Evolutionary conservation across 1,284 basidiomycete genomes (phyloP).

Genomic region (Mycosarcoma maydis): DNA sequence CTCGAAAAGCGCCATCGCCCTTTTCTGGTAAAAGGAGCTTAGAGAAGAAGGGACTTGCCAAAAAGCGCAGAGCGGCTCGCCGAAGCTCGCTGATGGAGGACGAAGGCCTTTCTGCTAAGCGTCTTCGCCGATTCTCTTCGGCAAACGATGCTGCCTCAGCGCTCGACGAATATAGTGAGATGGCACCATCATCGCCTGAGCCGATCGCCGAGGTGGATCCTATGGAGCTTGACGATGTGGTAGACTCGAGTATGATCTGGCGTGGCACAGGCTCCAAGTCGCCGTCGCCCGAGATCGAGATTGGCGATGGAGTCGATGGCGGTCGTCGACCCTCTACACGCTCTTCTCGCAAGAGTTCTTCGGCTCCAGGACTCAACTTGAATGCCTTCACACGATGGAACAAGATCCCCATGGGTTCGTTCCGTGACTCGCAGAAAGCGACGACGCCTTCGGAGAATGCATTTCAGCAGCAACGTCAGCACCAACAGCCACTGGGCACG

Average conservation of each 20-base stretch:
- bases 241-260: conserved; percentile 60
- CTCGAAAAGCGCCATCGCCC: conserved; percentile 61
- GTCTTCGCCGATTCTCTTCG: conserved; percentile 50
- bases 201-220: conserved; percentile 35
- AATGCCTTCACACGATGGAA: conserved; percentile 64
- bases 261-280: conserved; percentile 47
- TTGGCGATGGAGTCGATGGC: conserved; percentile 10
- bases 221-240: conserved; percentile 64
- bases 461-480: conserved; percentile 24
- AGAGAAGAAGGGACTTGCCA: conserved; percentile 54
- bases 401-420: conserved; percentile 64
- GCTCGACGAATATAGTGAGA: conserved; percentile 49
- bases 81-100: conserved; percentile 37
- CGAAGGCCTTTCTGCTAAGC: conserved; percentile 47
- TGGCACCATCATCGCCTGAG: conserved; percentile 54
- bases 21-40: conserved; percentile 52
- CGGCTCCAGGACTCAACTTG: conserved; percentile 46
- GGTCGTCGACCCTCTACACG: conserved; percentile 26
- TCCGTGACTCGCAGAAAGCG: conserved; percentile 57
- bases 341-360: conserved; percentile 19
- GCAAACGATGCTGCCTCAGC: conserved; percentile 40
- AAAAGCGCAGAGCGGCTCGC: conserved; percentile 44
- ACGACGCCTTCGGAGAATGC: conserved; percentile 26
- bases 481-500: conserved; percentile 46
- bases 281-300: conserved; percentile 34